phyloP scores from a whole-genome alignment of 2,329 filamentous ascomycete genomes.

The Sordariomycetes sp. region DNA sequence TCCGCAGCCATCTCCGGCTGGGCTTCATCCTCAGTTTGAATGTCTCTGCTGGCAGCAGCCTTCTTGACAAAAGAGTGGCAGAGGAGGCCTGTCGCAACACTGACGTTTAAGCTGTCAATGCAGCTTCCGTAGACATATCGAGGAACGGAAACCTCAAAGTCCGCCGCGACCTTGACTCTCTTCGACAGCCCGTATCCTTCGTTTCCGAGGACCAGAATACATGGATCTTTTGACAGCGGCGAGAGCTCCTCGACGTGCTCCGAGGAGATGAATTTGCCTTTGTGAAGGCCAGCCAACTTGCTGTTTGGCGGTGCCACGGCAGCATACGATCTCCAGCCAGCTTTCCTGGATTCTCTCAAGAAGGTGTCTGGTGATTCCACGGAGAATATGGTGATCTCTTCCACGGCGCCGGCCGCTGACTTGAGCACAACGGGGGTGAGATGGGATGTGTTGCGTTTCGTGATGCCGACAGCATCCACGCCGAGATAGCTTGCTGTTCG shows the following conservation, averaged over 20 bases:
- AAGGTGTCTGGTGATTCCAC: constrained; percentile 62
- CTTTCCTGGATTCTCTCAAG: constrained; percentile 53
- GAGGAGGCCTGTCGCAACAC: constrained; percentile 74
- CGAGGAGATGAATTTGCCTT: constrained; percentile 36
- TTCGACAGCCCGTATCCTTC: constrained; percentile 68
- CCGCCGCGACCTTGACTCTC: constrained; percentile 54
- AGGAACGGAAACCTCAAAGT: constrained; percentile 58
- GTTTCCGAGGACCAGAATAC: constrained; percentile 73
- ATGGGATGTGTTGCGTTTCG: constrained; percentile 62
- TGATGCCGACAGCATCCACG: constrained; percentile 72
- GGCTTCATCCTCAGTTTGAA: not conserved
- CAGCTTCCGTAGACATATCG: constrained; percentile 39
- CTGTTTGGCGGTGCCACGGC: constrained; percentile 46
- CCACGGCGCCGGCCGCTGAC: constrained; percentile 78
- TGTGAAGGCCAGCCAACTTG: constrained; percentile 21
- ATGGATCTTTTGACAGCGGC: constrained; percentile 52
- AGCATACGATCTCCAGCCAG: constrained; percentile 79
- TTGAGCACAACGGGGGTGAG: constrained; percentile 75
- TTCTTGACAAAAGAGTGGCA: constrained; percentile 56
- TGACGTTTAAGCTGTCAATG: constrained; percentile 90
- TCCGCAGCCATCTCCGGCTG: not conserved
- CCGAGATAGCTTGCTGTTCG: constrained; percentile 88
- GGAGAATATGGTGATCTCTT: constrained; percentile 66
- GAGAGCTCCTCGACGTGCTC: constrained; percentile 38
- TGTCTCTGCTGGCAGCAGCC: not conserved